Evolutionary conservation across 23 red algal genomes (phyloP).

Genomic region (Gracilaria domingensis): DNA sequence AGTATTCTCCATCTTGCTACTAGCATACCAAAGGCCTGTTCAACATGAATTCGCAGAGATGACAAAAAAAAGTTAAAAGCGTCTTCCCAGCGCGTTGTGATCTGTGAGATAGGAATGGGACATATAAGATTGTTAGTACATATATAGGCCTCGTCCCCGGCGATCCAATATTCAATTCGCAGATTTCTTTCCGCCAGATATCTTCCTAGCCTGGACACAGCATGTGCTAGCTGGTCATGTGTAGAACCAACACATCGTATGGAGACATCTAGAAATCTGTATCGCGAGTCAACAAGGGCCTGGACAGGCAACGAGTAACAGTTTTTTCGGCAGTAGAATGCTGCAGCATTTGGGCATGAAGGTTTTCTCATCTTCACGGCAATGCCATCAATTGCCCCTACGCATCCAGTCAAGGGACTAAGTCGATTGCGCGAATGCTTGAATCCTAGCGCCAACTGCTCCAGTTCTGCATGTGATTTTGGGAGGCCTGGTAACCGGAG

Average conservation of each 20-base stretch:
- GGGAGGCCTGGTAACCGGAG: not conserved
- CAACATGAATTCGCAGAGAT: slow-evolving; percentile 16
- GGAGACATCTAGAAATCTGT: slow-evolving; percentile 26
- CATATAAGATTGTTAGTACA: slow-evolving; percentile 17
- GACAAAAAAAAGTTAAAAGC: slow-evolving; percentile 21
- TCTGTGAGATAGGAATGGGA: not conserved
- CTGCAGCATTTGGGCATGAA: not conserved
- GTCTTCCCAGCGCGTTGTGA: not conserved
- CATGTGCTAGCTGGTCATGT: slow-evolving; percentile 13
- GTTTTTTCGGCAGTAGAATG: slow-evolving; percentile 12
- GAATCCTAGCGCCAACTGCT: not conserved
- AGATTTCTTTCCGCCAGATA: slow-evolving; percentile 5
- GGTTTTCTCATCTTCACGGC: slow-evolving; percentile 23
- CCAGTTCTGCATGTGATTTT: not conserved
- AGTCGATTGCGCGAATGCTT: not conserved
- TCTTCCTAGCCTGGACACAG: not conserved
- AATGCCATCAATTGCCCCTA: slow-evolving; percentile 26
- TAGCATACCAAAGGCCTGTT: slow-evolving; percentile 21
- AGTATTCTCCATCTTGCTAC: not conserved
- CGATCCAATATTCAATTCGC: slow-evolving; percentile 3
- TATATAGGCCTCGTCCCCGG: slow-evolving; percentile 17
- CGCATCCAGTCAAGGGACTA: not conserved
- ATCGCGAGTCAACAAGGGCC: slow-evolving; percentile 26
- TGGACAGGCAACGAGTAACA: slow-evolving; percentile 21
- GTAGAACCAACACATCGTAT: slow-evolving; percentile 22